Conservation (phyloP, 257 asterid genomes). For the Solanum arcanum region DNA sequence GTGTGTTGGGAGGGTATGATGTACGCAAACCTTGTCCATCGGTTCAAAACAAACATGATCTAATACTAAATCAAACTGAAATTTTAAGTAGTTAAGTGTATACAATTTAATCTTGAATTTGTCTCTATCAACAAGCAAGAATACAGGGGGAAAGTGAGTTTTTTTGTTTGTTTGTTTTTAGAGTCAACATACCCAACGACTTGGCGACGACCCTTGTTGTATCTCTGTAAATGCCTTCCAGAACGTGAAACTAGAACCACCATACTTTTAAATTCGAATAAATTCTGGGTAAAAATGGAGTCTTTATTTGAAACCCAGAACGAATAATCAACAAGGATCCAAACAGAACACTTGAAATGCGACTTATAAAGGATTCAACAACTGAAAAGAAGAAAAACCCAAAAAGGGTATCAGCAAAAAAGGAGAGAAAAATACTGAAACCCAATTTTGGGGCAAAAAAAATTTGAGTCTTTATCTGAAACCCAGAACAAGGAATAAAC, state of each 20-base stretch:
- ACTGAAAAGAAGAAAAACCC: neutral
- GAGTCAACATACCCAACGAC: constrained; percentile 61
- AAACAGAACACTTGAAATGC: neutral
- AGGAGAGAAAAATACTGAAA: neutral
- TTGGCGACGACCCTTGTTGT: constrained; percentile 70
- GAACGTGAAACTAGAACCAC: constrained; percentile 59
- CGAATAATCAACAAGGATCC: neutral
- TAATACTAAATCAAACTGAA: neutral
- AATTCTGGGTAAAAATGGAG: neutral
- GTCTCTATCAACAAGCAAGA: neutral
- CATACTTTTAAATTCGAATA: constrained; percentile 43
- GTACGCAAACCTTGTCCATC: neutral
- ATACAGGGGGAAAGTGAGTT: neutral
- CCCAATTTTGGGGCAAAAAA: neutral
- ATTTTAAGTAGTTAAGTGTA: neutral
- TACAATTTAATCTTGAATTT: neutral
- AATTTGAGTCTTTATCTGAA: neutral
- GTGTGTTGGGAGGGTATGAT: neutral
- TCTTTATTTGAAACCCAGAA: neutral
- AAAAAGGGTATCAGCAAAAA: neutral
- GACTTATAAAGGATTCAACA: neutral
- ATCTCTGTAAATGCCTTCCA: constrained; percentile 75
- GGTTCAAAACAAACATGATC: neutral
- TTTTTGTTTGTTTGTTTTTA: neutral
- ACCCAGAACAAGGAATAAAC: neutral